Conservation (phyloP, 139 green algal species). For the Chlorella sp. region DNA sequence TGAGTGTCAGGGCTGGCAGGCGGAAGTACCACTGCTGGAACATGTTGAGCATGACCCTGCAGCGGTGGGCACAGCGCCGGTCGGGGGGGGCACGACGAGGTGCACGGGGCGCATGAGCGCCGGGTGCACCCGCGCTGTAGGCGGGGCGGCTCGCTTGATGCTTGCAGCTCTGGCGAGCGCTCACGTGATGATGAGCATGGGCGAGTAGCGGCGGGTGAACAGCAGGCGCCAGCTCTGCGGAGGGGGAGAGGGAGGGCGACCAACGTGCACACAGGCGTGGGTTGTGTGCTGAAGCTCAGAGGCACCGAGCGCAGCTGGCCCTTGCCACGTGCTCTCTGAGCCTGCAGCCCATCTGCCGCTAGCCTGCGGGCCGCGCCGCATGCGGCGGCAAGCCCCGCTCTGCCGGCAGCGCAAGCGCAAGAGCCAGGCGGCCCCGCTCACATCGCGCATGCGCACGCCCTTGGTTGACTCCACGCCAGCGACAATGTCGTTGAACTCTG, state of each 20-base stretch:
- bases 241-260: no score
- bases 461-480: not conserved
- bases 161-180: no score
- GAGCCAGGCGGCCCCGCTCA: not conserved
- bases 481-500: not conserved
- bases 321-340: no score
- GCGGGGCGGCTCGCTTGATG: no score
- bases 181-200: conserved; percentile 11
- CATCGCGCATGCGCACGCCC: not conserved
- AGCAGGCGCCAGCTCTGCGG: conserved; percentile 1
- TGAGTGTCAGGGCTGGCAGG: not conserved
- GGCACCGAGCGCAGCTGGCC: not conserved
- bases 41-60: conserved; percentile 44
- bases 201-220: conserved; percentile 11
- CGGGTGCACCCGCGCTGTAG: no score
- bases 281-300: not conserved
- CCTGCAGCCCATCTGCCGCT: no score
- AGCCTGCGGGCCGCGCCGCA: no score
- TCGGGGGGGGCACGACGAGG: no score
- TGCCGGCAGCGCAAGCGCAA: not conserved
- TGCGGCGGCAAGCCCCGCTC: no score
- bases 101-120: no score
- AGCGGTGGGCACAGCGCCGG: no score
- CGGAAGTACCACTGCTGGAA: conserved; percentile 57
- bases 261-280: not conserved